Evolutionary conservation across 768 basidiomycete genomes (phyloP).

Genomic region (Heimioporus sp.): DNA sequence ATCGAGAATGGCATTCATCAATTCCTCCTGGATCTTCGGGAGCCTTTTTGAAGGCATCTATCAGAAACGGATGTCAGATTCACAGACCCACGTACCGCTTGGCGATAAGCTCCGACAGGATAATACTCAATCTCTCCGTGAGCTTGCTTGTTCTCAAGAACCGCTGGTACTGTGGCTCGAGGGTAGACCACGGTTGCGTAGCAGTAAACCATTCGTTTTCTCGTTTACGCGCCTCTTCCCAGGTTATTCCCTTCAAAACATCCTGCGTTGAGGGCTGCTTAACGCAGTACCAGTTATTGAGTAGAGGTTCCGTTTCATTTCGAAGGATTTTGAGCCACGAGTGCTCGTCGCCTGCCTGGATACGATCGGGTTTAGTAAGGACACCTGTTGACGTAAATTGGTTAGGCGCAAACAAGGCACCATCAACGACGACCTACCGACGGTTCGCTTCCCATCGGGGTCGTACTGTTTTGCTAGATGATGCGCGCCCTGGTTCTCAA

Average conservation of each 20-base stretch:
- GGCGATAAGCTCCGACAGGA: conserved; percentile 61
- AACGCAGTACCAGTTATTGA: conserved; percentile 37
- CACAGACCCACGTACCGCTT: conserved; percentile 45
- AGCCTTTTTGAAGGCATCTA: conserved; percentile 39
- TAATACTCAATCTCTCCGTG: conserved; percentile 53
- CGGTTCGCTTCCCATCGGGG: conserved; percentile 62
- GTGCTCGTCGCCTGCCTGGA: conserved; percentile 20
- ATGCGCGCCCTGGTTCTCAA: conserved; percentile 76
- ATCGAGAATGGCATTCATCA: conserved; percentile 42
- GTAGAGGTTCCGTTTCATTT: conserved; percentile 41
- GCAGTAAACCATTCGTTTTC: conserved; percentile 60
- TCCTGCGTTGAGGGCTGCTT: conserved; percentile 37
- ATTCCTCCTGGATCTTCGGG: conserved; percentile 59
- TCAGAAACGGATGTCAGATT: not conserved
- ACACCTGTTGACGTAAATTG: conserved; percentile 9
- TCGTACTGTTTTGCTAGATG: conserved; percentile 61
- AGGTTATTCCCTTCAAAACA: conserved; percentile 34
- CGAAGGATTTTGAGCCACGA: conserved; percentile 56
- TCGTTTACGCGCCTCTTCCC: conserved; percentile 54
- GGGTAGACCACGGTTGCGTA: conserved; percentile 50
- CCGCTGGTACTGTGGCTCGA: conserved; percentile 48
- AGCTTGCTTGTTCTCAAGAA: conserved; percentile 58
- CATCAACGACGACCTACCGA: conserved; percentile 51
- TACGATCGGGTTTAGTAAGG: conserved; percentile 73
- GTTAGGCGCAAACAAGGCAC: conserved; percentile 44